Evolutionary conservation across 2,329 filamentous ascomycete genomes (phyloP).

Genomic region (Alternaria ethzedia): DNA sequence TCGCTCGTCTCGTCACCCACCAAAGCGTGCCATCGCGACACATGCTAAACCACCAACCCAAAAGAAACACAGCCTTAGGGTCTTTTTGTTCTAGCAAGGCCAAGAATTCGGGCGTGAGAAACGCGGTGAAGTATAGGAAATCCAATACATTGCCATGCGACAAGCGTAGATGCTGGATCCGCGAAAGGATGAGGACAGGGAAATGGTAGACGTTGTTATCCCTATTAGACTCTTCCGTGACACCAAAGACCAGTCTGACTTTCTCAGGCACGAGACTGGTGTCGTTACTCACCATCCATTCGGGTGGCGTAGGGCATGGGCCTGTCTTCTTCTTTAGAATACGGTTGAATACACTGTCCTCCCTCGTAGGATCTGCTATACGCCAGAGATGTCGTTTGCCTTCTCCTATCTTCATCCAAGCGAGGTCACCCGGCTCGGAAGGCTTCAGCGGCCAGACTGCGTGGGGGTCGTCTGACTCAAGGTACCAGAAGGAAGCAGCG

Average conservation of each 20-base stretch:
- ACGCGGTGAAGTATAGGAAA: slow-evolving; percentile 57
- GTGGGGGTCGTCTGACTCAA: slow-evolving; percentile 52
- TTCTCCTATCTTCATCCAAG: slow-evolving; percentile 65
- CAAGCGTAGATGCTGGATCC: slow-evolving; percentile 46
- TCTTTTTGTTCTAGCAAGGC: slow-evolving; percentile 59
- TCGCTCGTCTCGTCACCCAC: slow-evolving; percentile 37
- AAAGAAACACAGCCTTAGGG: slow-evolving; percentile 59
- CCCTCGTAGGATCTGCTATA: slow-evolving; percentile 56
- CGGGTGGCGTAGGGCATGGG: slow-evolving; percentile 12
- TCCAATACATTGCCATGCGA: slow-evolving; percentile 52
- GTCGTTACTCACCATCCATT: slow-evolving; percentile 8
- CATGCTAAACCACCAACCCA: slow-evolving; percentile 65
- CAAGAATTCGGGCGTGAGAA: slow-evolving; percentile 54
- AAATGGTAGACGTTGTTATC: slow-evolving; percentile 35
- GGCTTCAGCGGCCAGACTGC: slow-evolving; percentile 64
- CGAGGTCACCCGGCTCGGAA: slow-evolving; percentile 54
- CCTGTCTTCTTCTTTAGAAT: slow-evolving; percentile 32
- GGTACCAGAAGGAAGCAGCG: slow-evolving; percentile 53
- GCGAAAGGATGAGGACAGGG: slow-evolving; percentile 47
- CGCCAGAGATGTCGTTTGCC: slow-evolving; percentile 63
- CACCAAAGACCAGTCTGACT: slow-evolving; percentile 40
- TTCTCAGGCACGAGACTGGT: slow-evolving; percentile 38
- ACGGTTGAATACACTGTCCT: slow-evolving; percentile 56
- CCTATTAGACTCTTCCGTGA: slow-evolving; percentile 25
- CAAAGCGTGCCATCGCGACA: slow-evolving; percentile 28